Conservation (phyloP, 2,329 filamentous ascomycete genomes). For the Cercospora nicotianae region DNA sequence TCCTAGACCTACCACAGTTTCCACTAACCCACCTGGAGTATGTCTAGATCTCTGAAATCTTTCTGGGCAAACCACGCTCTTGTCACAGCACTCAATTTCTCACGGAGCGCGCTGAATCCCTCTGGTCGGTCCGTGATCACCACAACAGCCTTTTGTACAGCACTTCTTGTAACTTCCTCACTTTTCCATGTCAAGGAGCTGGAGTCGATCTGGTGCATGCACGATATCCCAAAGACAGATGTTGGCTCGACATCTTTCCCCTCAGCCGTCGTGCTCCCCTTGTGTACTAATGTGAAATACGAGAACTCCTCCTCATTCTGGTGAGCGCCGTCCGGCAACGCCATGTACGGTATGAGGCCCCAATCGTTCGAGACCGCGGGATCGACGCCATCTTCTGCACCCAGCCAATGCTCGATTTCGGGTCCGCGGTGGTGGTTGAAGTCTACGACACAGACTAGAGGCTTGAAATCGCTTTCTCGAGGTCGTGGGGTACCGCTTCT, state of each 20-base stretch:
- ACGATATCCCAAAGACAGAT: slow-evolving; percentile 88
- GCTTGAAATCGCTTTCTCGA: slow-evolving; percentile 39
- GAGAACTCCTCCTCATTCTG: slow-evolving; percentile 95
- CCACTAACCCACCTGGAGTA: slow-evolving; percentile 60
- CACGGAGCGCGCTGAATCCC: slow-evolving; percentile 84
- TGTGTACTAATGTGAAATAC: slow-evolving; percentile 79
- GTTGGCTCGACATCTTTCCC: slow-evolving; percentile 37
- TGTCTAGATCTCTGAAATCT: slow-evolving; percentile 90
- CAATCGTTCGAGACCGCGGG: slow-evolving; percentile 84
- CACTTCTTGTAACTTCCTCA: slow-evolving; percentile 90
- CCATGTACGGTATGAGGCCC: slow-evolving; percentile 93
- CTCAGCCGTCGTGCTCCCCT: slow-evolving; percentile 41
- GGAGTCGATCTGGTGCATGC: slow-evolving; percentile 86
- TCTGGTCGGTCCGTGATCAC: slow-evolving; percentile 90
- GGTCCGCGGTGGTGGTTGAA: slow-evolving; percentile 67
- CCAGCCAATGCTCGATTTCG: slow-evolving; percentile 92
- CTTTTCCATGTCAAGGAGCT: slow-evolving; percentile 74
- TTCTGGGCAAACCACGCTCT: slow-evolving; percentile 94
- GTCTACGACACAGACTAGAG: slow-evolving; percentile 54
- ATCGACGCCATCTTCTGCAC: slow-evolving; percentile 70
- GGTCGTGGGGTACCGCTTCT: slow-evolving; percentile 2
- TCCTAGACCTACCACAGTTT: slow-evolving; percentile 5
- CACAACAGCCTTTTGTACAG: slow-evolving; percentile 96
- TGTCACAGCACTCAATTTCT: slow-evolving; percentile 86
- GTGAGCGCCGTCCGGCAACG: slow-evolving; percentile 91